These are phyloP conservation scores for Microsporum canis DNA, from an alignment of 2,329 filamentous ascomycete species.

Conservation along the genomic window DNA sequence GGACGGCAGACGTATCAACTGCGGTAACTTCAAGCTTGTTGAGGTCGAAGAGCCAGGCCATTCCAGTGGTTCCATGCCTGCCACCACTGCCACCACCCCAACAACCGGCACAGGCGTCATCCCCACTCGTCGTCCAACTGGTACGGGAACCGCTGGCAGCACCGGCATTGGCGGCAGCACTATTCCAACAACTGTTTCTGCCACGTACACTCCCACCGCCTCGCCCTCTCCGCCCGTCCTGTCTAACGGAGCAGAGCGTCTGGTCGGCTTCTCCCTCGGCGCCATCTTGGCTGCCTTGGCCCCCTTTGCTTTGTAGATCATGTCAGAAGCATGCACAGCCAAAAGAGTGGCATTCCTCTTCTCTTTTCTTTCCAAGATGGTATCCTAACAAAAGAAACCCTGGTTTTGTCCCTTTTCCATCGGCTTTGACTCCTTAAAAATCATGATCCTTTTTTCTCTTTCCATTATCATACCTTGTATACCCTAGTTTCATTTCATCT, in stretches of 20 bases:
- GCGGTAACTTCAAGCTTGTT: constrained; percentile 42
- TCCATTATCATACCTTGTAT: not conserved
- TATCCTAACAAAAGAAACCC: not conserved
- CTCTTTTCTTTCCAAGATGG: not conserved
- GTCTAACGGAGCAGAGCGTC: not conserved
- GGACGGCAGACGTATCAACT: constrained; percentile 44
- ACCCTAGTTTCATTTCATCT: not conserved
- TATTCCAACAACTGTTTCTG: not conserved
- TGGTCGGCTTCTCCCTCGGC: not conserved
- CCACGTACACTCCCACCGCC: not conserved
- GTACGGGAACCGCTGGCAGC: not conserved
- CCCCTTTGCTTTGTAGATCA: not conserved
- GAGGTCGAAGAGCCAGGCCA: not conserved
- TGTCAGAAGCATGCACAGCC: not conserved
- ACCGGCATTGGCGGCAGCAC: not conserved
- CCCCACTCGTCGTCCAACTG: not conserved
- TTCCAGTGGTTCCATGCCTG: not conserved
- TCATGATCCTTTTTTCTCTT: not conserved
- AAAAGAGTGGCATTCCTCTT: not conserved
- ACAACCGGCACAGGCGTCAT: constrained; percentile 1
- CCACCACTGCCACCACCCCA: not conserved
- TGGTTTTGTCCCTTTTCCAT: not conserved
- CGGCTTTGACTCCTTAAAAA: not conserved
- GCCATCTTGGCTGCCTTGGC: not conserved
- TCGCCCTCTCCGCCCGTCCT: not conserved